phyloP scores from a whole-genome alignment of 202 grass and related monocot genomes.

The Miscanthus sacchariflorus region DNA sequence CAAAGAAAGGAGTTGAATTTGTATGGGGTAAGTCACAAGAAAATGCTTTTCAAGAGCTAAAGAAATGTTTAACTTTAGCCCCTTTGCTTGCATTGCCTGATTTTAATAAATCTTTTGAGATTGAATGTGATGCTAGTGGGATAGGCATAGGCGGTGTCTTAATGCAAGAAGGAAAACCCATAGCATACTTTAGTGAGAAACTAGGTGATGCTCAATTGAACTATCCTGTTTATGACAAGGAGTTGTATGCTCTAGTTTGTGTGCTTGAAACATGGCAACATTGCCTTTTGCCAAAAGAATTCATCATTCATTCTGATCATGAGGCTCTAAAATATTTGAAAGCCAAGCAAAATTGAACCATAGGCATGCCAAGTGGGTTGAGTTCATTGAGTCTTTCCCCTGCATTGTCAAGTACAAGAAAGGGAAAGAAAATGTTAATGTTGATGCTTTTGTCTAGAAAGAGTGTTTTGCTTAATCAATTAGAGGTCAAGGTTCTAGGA shows the following conservation, averaged over 20 bases:
- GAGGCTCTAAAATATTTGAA: background rate
- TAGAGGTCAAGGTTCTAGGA: background rate
- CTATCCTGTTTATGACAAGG: background rate
- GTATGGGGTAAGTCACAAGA: background rate
- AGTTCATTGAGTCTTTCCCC: background rate
- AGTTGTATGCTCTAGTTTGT: background rate
- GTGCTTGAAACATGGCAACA: background rate
- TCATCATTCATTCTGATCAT: background rate
- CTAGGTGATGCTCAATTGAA: background rate
- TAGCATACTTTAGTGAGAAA: background rate
- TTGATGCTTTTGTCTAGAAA: conserved; percentile 5
- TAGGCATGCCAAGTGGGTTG: background rate
- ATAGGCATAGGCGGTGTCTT: background rate
- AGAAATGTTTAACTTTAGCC: background rate
- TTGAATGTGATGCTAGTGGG: background rate
- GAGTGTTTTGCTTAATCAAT: conserved; percentile 2
- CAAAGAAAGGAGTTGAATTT: background rate
- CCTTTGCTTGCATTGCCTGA: background rate
- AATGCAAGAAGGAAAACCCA: background rate
- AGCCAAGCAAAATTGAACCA: background rate
- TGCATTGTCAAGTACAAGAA: background rate
- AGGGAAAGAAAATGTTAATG: background rate
- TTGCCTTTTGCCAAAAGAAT: background rate
- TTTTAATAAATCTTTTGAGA: background rate
- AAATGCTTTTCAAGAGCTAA: background rate